Conservation (phyloP, 2,329 filamentous ascomycete genomes). For the Alternaria sp. region DNA sequence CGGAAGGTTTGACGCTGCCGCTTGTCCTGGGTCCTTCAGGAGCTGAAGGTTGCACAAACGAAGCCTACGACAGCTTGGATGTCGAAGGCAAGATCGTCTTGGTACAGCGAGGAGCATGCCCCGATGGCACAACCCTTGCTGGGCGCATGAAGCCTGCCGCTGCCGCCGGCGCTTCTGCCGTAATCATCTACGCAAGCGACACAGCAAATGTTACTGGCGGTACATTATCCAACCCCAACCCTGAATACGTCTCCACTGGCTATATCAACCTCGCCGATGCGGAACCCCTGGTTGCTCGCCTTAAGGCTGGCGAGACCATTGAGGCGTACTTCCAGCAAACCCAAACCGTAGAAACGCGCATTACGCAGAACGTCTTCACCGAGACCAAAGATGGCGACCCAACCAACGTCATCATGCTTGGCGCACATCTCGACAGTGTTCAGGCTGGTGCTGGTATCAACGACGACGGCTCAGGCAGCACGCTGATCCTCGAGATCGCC, state of each 20-base stretch:
- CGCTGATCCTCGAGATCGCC: slow-evolving; percentile 50
- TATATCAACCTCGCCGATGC: slow-evolving; percentile 58
- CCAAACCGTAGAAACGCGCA: slow-evolving; percentile 58
- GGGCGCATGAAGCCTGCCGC: slow-evolving; percentile 52
- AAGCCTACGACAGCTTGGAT: slow-evolving; percentile 49
- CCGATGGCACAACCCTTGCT: slow-evolving; percentile 53
- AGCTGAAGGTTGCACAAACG: slow-evolving; percentile 51
- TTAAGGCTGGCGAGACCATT: slow-evolving; percentile 53
- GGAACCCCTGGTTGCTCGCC: slow-evolving; percentile 49
- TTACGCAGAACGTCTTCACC: slow-evolving; percentile 56
- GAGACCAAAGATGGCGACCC: slow-evolving; percentile 50
- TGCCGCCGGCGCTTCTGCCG: slow-evolving; percentile 52
- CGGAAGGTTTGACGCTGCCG: slow-evolving; percentile 54
- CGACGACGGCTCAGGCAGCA: slow-evolving; percentile 52
- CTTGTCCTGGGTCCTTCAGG: slow-evolving; percentile 54
- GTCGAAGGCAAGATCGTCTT: slow-evolving; percentile 54
- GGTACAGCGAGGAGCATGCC: slow-evolving; percentile 53
- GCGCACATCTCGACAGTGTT: slow-evolving; percentile 51
- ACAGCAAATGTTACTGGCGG: slow-evolving; percentile 51
- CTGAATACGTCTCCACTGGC: slow-evolving; percentile 49
- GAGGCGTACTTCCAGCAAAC: slow-evolving; percentile 56
- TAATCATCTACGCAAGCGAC: slow-evolving; percentile 55
- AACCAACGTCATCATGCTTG: slow-evolving; percentile 50
- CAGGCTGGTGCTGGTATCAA: slow-evolving; percentile 52
- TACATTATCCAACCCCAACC: slow-evolving; percentile 50